Evolutionary conservation across 352 stramenopile species (phyloP), one percentile per base, ranked within the genome.

Genomic region (Thalassiosira exigua): DNA sequence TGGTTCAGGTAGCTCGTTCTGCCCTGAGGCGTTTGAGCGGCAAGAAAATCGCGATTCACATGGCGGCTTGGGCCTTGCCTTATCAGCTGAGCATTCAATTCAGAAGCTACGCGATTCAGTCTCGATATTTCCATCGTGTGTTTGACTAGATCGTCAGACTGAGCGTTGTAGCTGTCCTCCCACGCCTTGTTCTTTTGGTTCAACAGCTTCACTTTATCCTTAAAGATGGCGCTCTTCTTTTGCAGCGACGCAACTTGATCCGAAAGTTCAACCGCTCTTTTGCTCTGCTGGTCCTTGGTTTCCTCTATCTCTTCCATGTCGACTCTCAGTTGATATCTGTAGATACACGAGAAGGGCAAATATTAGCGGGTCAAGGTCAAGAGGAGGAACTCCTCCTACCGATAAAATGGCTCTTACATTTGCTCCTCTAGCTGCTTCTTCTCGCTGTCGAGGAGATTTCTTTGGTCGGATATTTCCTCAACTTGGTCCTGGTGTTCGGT

Each of bases 201-300:
- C 17, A 79, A 44, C 29, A 53, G 39, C 32, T 75, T 74, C 36
- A 78, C 27, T 48, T 59, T 75, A 19, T 70, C 62, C 44, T 83
- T 83, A 32, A 83, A 75, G 19, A 70, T 69, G 32, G 70, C 46
- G 39, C 75, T 72, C 52, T 83, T 83, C 46, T 83, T 78, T 24
- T 73, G 33, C 3, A 83, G 54, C 12, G 61, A 61, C 24, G 32
- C 24, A 32, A 72, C 75, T 21, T 83, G 44, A 66, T 22, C 33
- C 26, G 56, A 64, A 11, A 83, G 41, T 30, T 71, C 54, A 61
- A 36, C 21, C 14, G 32, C 32, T 36, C 52, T 30, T 30, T 67
- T 7, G 7, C 32, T 39, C 50, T 77, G 66, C 17, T 59, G 39
- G 7, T 4, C 36, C 39, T 44, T 53, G 4, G 26, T 64, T 30